Conservation (phyloP, 192 early-diverging fungal species). For the Podila epigama region DNA sequence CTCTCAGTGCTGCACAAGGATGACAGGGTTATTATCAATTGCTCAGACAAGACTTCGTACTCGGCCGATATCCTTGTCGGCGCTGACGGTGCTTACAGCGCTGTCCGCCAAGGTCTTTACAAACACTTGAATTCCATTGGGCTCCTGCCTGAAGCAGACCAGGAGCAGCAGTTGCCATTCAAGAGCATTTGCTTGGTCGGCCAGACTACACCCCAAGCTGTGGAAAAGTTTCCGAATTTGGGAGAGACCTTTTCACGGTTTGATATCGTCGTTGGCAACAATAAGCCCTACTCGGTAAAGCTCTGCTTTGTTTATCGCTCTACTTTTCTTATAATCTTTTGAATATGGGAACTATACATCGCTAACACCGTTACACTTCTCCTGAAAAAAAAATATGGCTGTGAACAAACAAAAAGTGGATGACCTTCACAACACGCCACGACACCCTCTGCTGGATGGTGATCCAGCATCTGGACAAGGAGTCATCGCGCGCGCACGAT, state of each 20-base stretch:
- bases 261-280: background rate
- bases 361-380: no score
- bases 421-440: background rate
- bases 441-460: conserved; percentile 4
- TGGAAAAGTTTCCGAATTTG: background rate
- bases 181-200: background rate
- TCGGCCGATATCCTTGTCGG: conserved; percentile 45
- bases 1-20: conserved; percentile 9
- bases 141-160: background rate
- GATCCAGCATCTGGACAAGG: background rate
- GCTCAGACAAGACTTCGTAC: conserved; percentile 23
- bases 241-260: background rate
- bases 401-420: background rate
- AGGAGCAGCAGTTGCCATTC: background rate
- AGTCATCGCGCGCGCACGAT: background rate
- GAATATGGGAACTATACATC: no score
- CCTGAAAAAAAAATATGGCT: no score
- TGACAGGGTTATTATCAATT: conserved; percentile 14
- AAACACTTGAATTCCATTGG: background rate
- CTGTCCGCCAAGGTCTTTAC: conserved; percentile 26
- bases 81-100: conserved; percentile 42
- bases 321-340: background rate
- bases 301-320: background rate
- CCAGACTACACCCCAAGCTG: background rate
- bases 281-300: background rate